Conservation (phyloP, 2,329 filamentous ascomycete species). For the Sclerotinia sclerotiorum region DNA sequence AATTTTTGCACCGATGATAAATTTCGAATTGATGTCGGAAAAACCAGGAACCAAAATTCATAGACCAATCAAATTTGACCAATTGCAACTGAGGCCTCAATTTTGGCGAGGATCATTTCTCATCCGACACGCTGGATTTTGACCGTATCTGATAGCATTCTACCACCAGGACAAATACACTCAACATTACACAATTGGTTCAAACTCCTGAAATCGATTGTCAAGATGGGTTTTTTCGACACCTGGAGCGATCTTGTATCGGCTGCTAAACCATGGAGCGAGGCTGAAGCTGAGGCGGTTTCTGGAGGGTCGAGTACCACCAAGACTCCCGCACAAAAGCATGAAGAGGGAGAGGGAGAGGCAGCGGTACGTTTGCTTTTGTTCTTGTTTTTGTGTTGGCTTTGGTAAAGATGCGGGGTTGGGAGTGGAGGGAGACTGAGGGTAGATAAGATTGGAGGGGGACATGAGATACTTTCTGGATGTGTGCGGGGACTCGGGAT, state of each 20-base stretch:
- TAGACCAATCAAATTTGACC: slow-evolving; percentile 36
- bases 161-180: slow-evolving; percentile 19
- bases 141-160: slow-evolving; percentile 10
- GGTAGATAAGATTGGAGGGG: not conserved
- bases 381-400: not conserved
- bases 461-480: not conserved
- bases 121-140: slow-evolving; percentile 24
- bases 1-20: slow-evolving; percentile 12
- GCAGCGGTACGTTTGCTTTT: slow-evolving; percentile 26
- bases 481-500: slow-evolving; percentile 14
- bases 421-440: not conserved
- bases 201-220: slow-evolving; percentile 25
- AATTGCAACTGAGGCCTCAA: slow-evolving; percentile 25
- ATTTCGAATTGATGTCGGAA: slow-evolving; percentile 23
- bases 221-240: slow-evolving; percentile 65
- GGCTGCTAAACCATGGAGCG: slow-evolving; percentile 64
- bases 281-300: slow-evolving; percentile 61
- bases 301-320: slow-evolving; percentile 33
- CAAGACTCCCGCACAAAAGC: slow-evolving; percentile 50
- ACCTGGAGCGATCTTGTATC: slow-evolving; percentile 63
- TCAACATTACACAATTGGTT: slow-evolving; percentile 25
- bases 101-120: slow-evolving; percentile 26
- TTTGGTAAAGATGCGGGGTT: not conserved
- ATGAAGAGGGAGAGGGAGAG: slow-evolving; percentile 47
- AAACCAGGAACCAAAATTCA: slow-evolving; percentile 23